A percentile compares a stretch with the other conserved stretches of the same genome.
phyloP scores from a whole-genome alignment of 2,329 filamentous ascomycete genomes.

The Fusarium dlaminii region DNA sequence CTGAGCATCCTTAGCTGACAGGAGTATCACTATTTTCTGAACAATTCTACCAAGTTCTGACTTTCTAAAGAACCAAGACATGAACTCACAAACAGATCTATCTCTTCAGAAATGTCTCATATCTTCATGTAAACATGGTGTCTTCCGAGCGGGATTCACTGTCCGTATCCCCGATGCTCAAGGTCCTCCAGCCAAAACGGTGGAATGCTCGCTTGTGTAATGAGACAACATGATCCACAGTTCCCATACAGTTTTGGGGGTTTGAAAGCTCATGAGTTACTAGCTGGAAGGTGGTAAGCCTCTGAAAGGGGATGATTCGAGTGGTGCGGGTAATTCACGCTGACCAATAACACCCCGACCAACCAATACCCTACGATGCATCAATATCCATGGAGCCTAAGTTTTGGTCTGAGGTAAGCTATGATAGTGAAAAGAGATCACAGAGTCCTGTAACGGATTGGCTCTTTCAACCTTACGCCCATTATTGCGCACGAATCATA shows the following conservation, averaged over 20 bases:
- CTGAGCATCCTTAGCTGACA: neutral
- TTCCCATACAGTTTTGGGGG: neutral
- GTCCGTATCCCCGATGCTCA: constrained; percentile 1
- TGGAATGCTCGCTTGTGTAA: neutral
- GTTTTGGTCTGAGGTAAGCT: neutral
- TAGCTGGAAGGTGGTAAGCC: neutral
- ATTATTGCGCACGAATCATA: neutral
- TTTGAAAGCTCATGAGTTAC: neutral
- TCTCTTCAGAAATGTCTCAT: neutral
- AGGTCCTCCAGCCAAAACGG: constrained; percentile 9
- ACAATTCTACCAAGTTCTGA: neutral
- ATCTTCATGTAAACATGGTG: neutral
- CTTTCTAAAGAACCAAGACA: neutral
- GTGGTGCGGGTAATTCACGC: neutral
- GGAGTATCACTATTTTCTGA: neutral
- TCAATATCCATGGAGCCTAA: no score
- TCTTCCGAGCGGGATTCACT: neutral
- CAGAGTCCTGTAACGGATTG: neutral
- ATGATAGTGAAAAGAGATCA: neutral
- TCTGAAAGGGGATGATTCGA: neutral
- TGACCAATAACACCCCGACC: neutral
- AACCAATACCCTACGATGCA: neutral
- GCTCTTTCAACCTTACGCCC: neutral
- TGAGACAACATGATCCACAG: neutral
- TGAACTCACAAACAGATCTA: neutral